phyloP scores from a whole-genome alignment of 805 yeast species.

The Cyberlindnera amylophila region DNA sequence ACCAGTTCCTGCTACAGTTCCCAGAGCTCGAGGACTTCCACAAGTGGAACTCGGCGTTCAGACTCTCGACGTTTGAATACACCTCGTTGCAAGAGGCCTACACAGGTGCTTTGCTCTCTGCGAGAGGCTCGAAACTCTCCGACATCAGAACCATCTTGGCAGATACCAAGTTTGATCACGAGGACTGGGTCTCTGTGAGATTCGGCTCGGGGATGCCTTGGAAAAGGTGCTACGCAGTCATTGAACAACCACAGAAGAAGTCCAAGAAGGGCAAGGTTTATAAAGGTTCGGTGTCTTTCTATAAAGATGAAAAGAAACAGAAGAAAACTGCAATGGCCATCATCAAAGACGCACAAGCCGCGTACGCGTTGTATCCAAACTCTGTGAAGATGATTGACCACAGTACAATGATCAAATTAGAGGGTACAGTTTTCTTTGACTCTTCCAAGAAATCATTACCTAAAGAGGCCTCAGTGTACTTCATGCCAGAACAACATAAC shows the following conservation, averaged over 20 bases:
- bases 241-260: conserved; percentile 61
- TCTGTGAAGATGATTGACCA: conserved; percentile 76
- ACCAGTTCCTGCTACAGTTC: conserved; percentile 80
- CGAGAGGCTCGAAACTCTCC: conserved; percentile 83
- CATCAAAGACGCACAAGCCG: conserved; percentile 61
- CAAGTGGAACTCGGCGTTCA: conserved; percentile 79
- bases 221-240: conserved; percentile 89
- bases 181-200: conserved; percentile 92
- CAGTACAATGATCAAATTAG: conserved; percentile 84
- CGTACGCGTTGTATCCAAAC: conserved; percentile 92
- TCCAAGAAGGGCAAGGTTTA: conserved; percentile 41
- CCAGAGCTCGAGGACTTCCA: conserved; percentile 58
- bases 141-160: conserved; percentile 84
- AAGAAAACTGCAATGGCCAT: conserved; percentile 81
- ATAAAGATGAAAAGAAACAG: conserved; percentile 70
- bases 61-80: conserved; percentile 79
- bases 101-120: conserved; percentile 88
- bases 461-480: conserved; percentile 59
- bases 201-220: conserved; percentile 98
- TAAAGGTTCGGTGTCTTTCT: conserved; percentile 46
- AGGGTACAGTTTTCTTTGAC: conserved; percentile 69
- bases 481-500: conserved; percentile 83
- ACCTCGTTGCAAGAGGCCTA: conserved; percentile 88
- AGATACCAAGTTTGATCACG: conserved; percentile 80
- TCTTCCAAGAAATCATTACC: conserved; percentile 43